Percentiles rank a stretch among this genome's conserved stretches.
Evolutionary conservation across 2,329 filamentous ascomycete species (phyloP).

Genomic region (Exophiala bonariae): DNA sequence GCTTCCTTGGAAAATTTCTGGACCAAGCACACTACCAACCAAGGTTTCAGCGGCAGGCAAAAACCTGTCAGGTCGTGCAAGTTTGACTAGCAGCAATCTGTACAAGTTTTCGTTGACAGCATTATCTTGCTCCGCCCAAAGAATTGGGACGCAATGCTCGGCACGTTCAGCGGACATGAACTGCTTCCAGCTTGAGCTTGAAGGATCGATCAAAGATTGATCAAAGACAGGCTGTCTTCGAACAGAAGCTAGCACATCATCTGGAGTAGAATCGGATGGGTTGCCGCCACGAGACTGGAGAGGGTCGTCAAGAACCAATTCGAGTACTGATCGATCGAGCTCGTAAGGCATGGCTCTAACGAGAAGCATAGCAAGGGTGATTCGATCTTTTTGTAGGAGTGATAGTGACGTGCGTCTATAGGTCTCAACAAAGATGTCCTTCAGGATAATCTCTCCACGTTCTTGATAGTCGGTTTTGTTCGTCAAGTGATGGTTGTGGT

Average conservation of each 20-base stretch:
- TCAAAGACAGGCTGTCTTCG: constrained; percentile 72
- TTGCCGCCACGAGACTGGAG: constrained; percentile 70
- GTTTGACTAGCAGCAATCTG: constrained; percentile 85
- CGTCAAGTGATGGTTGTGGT: constrained; percentile 71
- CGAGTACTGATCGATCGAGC: constrained; percentile 89
- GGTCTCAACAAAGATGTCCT: constrained; percentile 84
- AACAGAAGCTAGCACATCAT: constrained; percentile 68
- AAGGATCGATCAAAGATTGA: constrained; percentile 60
- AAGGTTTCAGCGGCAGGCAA: constrained; percentile 93
- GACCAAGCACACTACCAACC: constrained; percentile 79
- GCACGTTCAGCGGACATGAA: constrained; percentile 86
- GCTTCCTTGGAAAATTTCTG: constrained; percentile 76
- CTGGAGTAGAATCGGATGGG: constrained; percentile 68
- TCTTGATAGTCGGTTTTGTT: constrained; percentile 72
- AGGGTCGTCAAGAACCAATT: constrained; percentile 75
- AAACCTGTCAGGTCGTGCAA: constrained; percentile 93
- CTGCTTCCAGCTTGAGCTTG: constrained; percentile 69
- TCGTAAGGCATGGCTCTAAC: constrained; percentile 94
- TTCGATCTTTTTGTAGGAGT: constrained; percentile 87
- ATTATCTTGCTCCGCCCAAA: constrained; percentile 67
- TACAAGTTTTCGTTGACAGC: constrained; percentile 74
- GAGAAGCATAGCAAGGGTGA: constrained; percentile 91
- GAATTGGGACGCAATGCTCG: constrained; percentile 75
- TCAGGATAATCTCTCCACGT: constrained; percentile 86
- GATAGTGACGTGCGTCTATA: constrained; percentile 94